phyloP scores from a whole-genome alignment of 371 early-diverging fungal genomes.

The Apophysomyces elegans region DNA sequence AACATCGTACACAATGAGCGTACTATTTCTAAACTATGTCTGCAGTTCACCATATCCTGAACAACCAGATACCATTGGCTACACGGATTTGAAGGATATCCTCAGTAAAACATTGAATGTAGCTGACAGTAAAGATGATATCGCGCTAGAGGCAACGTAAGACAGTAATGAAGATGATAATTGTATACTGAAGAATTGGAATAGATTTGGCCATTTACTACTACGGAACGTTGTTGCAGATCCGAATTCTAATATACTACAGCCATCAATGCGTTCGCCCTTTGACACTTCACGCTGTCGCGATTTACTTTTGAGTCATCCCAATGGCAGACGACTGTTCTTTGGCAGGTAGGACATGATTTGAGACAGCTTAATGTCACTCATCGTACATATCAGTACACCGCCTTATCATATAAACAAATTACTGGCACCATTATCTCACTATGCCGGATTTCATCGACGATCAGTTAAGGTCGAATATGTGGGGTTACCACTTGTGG shows the following conservation, averaged over 20 bases:
- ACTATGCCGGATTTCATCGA: slow-evolving; percentile 21
- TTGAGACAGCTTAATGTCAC: neutral
- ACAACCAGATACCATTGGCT: neutral
- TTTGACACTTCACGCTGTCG: slow-evolving; percentile 5
- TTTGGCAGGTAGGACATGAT: slow-evolving; percentile 27
- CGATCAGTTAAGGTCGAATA: slow-evolving; percentile 36
- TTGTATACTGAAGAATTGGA: neutral
- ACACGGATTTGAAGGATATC: slow-evolving; percentile 17
- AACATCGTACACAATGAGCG: neutral
- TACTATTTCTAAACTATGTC: neutral
- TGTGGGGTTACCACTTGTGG: slow-evolving; percentile 23
- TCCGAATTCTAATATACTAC: slow-evolving; percentile 12
- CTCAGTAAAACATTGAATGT: slow-evolving; percentile 18
- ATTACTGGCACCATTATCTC: neutral
- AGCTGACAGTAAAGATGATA: slow-evolving; percentile 12
- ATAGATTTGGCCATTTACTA: slow-evolving; percentile 44
- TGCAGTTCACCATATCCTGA: neutral
- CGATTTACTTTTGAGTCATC: slow-evolving; percentile 1
- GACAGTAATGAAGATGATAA: neutral
- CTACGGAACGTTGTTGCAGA: slow-evolving; percentile 24
- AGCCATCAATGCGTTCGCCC: slow-evolving; percentile 13
- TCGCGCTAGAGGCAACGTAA: slow-evolving; percentile 41
- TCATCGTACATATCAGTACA: neutral
- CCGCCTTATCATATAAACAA: neutral
- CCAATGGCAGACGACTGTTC: slow-evolving; percentile 27